Percentiles rank a stretch among this genome's conserved stretches.
Evolutionary conservation across 371 early-diverging fungal species (phyloP).

Genomic region (Mucor lusitanicus): DNA sequence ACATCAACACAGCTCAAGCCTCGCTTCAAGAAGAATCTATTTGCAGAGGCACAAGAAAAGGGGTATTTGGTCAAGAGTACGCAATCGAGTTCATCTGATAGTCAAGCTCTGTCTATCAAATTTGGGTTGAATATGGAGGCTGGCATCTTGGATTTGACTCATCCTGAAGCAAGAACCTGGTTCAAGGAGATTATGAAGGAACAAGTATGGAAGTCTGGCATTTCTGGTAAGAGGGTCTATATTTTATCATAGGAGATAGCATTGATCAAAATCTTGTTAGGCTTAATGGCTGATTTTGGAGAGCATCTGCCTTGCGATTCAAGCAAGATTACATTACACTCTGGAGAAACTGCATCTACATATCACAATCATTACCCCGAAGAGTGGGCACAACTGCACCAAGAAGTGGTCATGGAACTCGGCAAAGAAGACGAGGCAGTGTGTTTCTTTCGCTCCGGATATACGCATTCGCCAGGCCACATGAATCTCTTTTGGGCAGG

Average conservation of each 20-base stretch:
- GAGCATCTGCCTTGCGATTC: slow-evolving; percentile 39
- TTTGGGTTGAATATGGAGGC: slow-evolving; percentile 30
- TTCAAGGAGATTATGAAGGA: slow-evolving; percentile 41
- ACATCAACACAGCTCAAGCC: slow-evolving; percentile 26
- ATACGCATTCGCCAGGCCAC: slow-evolving; percentile 33
- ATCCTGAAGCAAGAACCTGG: slow-evolving; percentile 45
- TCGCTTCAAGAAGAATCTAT: slow-evolving; percentile 31
- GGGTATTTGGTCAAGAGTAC: slow-evolving; percentile 35
- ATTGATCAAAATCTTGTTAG: neutral
- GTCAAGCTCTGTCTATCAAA: slow-evolving; percentile 16
- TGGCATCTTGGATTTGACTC: slow-evolving; percentile 44
- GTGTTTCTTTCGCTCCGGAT: slow-evolving; percentile 36
- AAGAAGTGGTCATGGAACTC: slow-evolving; percentile 30
- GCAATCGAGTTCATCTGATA: slow-evolving; percentile 13
- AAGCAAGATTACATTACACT: slow-evolving; percentile 2
- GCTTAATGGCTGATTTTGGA: slow-evolving; percentile 40
- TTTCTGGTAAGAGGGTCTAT: slow-evolving; percentile 26
- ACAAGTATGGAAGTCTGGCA: slow-evolving; percentile 31
- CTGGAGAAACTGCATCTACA: slow-evolving; percentile 17
- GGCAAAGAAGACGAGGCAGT: slow-evolving; percentile 32
- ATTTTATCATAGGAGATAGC: too few species aligned
- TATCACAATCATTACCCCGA: slow-evolving; percentile 48
- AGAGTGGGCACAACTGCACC: slow-evolving; percentile 32
- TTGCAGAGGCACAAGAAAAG: slow-evolving; percentile 32
- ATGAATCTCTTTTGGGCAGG: slow-evolving; percentile 46